Evolutionary conservation across 1,284 basidiomycete species (phyloP), one percentile per base, ranked within the genome.

Genomic region (Xanthoconium separans): DNA sequence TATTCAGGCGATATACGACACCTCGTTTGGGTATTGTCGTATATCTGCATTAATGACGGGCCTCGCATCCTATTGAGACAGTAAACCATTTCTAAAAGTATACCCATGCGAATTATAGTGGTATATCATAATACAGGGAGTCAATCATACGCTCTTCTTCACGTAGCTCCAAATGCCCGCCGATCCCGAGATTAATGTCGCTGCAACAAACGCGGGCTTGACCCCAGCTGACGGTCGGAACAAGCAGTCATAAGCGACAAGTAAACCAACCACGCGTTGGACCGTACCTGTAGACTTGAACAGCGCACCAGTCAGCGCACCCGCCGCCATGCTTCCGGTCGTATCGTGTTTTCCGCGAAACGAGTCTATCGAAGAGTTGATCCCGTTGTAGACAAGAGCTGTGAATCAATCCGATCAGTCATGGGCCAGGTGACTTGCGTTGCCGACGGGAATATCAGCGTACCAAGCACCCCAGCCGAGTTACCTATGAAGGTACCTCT

Each of bases 401-500:
- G 64, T 61, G 71, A 53, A 60, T 59, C 43, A 53, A 31, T 11
- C 18, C 37, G 34, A 58, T 71, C 45, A 57, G 50, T 65, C 62
- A 66, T 49, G 44, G 71, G 60, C 51, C 47, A 56, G 54, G 50
- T 58, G 50, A 22, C 54, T 55, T 39, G 46, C 37, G 45, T 53
- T 61, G 61, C 67, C 67, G 62, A 62, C 65, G 63, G 71, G 74
- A 72, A 70, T 65, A 68, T 69, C 65, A 64, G 79, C 81, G 66
- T 66, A 97, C 95, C 96, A 61, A 99, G 79, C 59, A 98, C 92
- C 73, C 97, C 97, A 70, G 95, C 93, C 69, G 93, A 98, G 80
- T 99, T 99, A 67, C 95, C 97, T 73, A 98, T 89, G 76, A 98
- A 98, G 50, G 91, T 95, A 43, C 97, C 97, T 75, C 97, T 84